These are phyloP conservation scores for Aspergillus tamarii DNA, from an alignment of 2,329 filamentous ascomycete species.

Conservation along the genomic window DNA sequence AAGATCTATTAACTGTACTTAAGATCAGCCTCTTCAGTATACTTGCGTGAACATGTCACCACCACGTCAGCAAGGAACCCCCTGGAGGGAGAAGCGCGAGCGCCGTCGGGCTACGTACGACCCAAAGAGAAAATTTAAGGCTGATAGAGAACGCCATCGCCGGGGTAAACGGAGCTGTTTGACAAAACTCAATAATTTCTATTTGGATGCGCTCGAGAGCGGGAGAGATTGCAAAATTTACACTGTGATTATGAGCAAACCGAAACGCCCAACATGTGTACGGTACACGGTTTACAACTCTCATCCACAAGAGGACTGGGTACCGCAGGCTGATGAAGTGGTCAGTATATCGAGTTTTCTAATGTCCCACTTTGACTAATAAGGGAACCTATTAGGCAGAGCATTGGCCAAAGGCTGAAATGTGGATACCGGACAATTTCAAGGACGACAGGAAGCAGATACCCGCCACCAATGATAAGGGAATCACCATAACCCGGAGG, in stretches of 20 bases:
- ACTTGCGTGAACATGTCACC: neutral
- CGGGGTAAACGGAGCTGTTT: slow-evolving; percentile 5
- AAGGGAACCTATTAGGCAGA: neutral
- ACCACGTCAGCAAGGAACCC: neutral
- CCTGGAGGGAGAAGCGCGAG: neutral
- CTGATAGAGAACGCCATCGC: slow-evolving; percentile 13
- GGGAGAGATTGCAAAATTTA: slow-evolving; percentile 14
- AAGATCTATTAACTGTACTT: neutral
- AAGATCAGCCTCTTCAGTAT: too few relatives aligned
- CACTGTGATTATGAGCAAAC: slow-evolving; percentile 7
- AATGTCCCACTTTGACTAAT: neutral
- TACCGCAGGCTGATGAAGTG: slow-evolving; percentile 6
- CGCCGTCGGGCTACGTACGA: neutral
- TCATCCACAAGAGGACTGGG: slow-evolving; percentile 12
- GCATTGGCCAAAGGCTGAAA: slow-evolving; percentile 2
- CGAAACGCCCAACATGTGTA: slow-evolving; percentile 2
- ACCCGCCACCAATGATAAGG: neutral
- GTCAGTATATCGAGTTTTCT: slow-evolving; percentile 7
- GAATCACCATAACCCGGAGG: neutral
- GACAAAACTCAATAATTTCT: slow-evolving; percentile 12
- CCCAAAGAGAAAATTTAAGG: slow-evolving; percentile 9
- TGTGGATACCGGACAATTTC: neutral
- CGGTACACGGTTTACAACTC: slow-evolving; percentile 15
- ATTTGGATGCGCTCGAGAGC: slow-evolving; percentile 10
- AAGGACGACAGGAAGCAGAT: neutral